Evolutionary conservation across 805 yeast genomes (phyloP).

Genomic region (Clavispora phyllophila): DNA sequence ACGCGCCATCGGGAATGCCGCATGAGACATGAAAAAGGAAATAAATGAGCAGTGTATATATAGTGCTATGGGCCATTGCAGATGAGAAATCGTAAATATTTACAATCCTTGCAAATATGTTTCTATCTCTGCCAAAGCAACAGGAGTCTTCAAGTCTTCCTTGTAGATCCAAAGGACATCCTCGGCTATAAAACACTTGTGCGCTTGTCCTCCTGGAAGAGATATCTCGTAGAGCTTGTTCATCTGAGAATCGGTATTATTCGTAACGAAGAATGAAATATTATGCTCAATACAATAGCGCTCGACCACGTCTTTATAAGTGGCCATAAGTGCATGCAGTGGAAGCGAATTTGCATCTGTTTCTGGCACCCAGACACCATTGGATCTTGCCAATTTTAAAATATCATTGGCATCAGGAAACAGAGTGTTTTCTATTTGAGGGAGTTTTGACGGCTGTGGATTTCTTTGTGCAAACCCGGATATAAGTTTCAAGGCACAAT

Average conservation of each 20-base stretch:
- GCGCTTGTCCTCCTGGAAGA: constrained; percentile 24
- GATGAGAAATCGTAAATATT: too few relatives aligned
- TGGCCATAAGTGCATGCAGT: constrained; percentile 34
- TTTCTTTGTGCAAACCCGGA: neutral
- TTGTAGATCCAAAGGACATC: constrained; percentile 57
- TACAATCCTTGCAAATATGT: neutral
- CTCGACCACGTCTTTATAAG: constrained; percentile 63
- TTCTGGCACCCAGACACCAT: neutral
- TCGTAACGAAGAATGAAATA: constrained; percentile 35
- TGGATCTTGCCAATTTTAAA: neutral
- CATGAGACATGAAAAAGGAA: too few relatives aligned
- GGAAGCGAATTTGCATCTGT: constrained; percentile 31
- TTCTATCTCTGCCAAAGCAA: constrained; percentile 11
- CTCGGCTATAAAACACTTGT: constrained; percentile 50
- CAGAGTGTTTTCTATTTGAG: neutral
- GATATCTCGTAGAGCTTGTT: constrained; percentile 44
- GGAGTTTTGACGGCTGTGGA: neutral
- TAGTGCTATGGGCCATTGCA: too few relatives aligned
- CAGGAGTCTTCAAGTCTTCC: constrained; percentile 38
- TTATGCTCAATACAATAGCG: constrained; percentile 51
- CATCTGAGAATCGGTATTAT: constrained; percentile 20
- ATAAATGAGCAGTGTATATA: too few relatives aligned
- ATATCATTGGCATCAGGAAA: neutral
- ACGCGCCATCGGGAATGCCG: too few relatives aligned
- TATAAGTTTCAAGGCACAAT: neutral